A percentile compares a stretch with the other conserved stretches of the same genome.
Evolutionary conservation across 108 stramenopile species (phyloP).

Genomic region (Bacterosira constricta): DNA sequence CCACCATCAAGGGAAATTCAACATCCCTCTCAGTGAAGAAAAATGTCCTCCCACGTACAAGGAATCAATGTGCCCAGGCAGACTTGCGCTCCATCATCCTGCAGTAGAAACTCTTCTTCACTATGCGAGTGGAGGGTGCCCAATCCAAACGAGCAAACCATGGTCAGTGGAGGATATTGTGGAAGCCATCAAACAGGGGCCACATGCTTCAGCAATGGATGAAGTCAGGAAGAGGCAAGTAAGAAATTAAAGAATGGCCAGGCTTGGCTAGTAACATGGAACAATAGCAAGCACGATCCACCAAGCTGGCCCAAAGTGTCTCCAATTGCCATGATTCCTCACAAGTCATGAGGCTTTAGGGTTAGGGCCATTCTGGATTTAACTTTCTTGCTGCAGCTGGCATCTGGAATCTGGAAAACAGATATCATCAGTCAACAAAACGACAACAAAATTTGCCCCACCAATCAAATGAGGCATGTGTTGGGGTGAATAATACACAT

Average conservation of each 20-base stretch:
- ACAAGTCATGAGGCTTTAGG: constrained; percentile 12
- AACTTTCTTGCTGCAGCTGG: not conserved
- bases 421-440: constrained; percentile 18
- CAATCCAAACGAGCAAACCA: too few species aligned
- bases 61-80: constrained; percentile 16
- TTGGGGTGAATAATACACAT: constrained; percentile 16
- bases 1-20: not conserved
- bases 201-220: constrained; percentile 3
- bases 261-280: constrained; percentile 4
- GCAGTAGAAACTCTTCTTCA: too few species aligned
- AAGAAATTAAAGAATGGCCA: constrained; percentile 4
- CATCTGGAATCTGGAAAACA: not conserved
- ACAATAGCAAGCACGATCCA: constrained; percentile 7
- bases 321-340: constrained; percentile 20
- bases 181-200: constrained; percentile 15
- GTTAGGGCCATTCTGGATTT: constrained; percentile 24
- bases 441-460: not conserved
- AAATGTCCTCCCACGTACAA: not conserved
- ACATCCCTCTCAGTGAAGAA: not conserved
- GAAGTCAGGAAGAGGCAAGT: not conserved
- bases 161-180: constrained; percentile 19
- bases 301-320: constrained; percentile 20
- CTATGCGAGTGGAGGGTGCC: too few species aligned
- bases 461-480: constrained; percentile 12
- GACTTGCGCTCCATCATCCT: constrained; percentile 7